phyloP scores from a whole-genome alignment of 2,329 filamentous ascomycete species.

The Sporothrix mexicana region DNA sequence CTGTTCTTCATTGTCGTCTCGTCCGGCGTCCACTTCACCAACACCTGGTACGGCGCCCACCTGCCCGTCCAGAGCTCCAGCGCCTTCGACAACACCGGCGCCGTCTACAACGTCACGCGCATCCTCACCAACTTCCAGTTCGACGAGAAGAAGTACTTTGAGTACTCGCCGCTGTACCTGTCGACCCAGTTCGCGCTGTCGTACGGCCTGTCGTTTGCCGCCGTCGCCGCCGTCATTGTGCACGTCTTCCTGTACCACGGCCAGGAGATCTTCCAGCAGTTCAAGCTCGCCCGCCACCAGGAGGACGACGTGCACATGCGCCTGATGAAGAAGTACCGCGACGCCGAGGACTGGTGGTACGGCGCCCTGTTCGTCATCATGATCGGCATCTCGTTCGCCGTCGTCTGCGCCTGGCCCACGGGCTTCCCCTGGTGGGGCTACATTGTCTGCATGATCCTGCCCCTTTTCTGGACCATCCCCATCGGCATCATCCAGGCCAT shows the following conservation, averaged over 20 bases:
- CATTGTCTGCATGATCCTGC: slow-evolving; percentile 62
- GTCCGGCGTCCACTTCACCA: slow-evolving; percentile 63
- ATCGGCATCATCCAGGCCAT: slow-evolving; percentile 71
- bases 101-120: slow-evolving; percentile 63
- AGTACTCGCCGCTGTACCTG: slow-evolving; percentile 70
- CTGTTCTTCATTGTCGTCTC: slow-evolving; percentile 64
- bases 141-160: slow-evolving; percentile 64
- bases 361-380: slow-evolving; percentile 57
- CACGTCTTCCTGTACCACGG: slow-evolving; percentile 63
- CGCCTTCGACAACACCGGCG: slow-evolving; percentile 69
- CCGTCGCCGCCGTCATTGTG: slow-evolving; percentile 65
- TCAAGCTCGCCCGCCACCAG: slow-evolving; percentile 60
- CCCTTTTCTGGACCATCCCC: slow-evolving; percentile 64
- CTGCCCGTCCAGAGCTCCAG: slow-evolving; percentile 66
- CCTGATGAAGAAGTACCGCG: slow-evolving; percentile 65
- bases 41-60: slow-evolving; percentile 63
- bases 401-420: slow-evolving; percentile 60
- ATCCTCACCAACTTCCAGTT: slow-evolving; percentile 66
- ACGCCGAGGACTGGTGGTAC: slow-evolving; percentile 67
- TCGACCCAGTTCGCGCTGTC: slow-evolving; percentile 65
- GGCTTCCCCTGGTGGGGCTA: slow-evolving; percentile 65
- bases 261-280: slow-evolving; percentile 60
- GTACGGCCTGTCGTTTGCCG: slow-evolving; percentile 64
- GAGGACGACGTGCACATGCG: slow-evolving; percentile 66
- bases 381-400: slow-evolving; percentile 60